Evolutionary conservation across 441 rosid species (phyloP), one percentile per base, ranked within the genome.

Genomic region (Pelargonium cotyledonis): DNA sequence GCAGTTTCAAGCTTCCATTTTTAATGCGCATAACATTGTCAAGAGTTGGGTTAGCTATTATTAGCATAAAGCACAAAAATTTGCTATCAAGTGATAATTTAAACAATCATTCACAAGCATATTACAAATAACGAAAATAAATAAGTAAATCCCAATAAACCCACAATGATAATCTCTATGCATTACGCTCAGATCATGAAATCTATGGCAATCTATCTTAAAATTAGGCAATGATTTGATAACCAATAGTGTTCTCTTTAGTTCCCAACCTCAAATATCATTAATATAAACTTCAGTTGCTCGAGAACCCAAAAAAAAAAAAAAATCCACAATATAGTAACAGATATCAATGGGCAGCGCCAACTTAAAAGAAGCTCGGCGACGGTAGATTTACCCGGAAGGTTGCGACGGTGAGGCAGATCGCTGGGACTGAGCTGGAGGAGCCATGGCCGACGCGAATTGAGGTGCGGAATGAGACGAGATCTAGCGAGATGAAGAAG

Each of bases 361-460:
- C 40, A 0, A 35, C 7, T 35, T 35, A 35, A 0, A 35, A 18
- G 2, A 35, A 63, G 63, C 10, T 41, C 35, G 51, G 69, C 51
- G 57, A 66, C 18, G 58, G 47, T 23, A 43, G 35, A 74, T 49
- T 83, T 83, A 94, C 98, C 97, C 97, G 62, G 97, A 94, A 63
- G 98, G 97, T 65, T 89, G 97, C 51, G 98, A 91, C 65, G 94
- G 97, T 21, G 98, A 94, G 23, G 89, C 81, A 70, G 88, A 87
- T 73, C 95, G 89, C 74, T 84, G 84, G 11, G 94, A 80, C 69
- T 74, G 81, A 66, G 89, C 81, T 67, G 94, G 95, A 79, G 98
- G 97, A 81, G 93, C 83, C 98, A 94, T 94, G 69, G 78, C 63
- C 31, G 73, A 73, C 65, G 60, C 15, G 51, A 55, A 61, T 21